Base-by-base conservation (phyloP, 2,329 filamentous ascomycete genomes). In the Trichoderma atrobrunneum region DNA sequence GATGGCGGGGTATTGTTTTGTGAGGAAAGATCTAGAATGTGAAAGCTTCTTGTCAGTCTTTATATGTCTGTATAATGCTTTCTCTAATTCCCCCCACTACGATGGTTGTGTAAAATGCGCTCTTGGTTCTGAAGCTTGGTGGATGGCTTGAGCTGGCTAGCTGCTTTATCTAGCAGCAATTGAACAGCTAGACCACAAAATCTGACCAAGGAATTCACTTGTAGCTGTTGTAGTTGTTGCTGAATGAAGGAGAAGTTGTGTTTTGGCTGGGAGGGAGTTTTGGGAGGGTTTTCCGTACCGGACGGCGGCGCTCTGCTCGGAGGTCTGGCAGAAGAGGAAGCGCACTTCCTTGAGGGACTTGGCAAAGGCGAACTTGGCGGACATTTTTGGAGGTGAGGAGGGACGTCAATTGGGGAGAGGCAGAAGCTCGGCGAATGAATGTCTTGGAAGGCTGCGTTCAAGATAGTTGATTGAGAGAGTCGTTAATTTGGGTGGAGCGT, bases 251-350 rank as follows among this genome's bases (percentile, higher is more conserved):
- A 18, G 21, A 1, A 3, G 12, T 4, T 57, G 12, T 18, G 14
- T 63, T 63, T 18, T 26, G 16, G 30, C 34, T 21, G 12, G n/a
- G 65, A n/a, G 54, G 65, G 54, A 26, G 34, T 12, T 56, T 24
- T 67, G 34, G 54, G 18, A 12, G 16, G 12, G 14, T 59, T 30
- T 30, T 43, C 11, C 87, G 80, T 86, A 97, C 96, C 96, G 91
- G 75, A 93, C 92, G 75, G 93, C 91, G 79, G 93, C 92, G 87
- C 95, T 97, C 81, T 94, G 91, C 81, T 97, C 92, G 76, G 92
- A 93, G 68, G 93, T 95, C 85, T 98, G 95, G 87, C 96, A 98
- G 86, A 98, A 95, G 79, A 97, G 88, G 86, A 99, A 99, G 81
- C 96, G 93, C 82, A 99, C 88, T 88, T 99, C 96, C 88, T 94